A percentile compares a stretch with the other conserved stretches of the same genome.
Evolutionary conservation across 148 eudicot genomes (phyloP).

Genomic region (Chenopodium formosanum): DNA sequence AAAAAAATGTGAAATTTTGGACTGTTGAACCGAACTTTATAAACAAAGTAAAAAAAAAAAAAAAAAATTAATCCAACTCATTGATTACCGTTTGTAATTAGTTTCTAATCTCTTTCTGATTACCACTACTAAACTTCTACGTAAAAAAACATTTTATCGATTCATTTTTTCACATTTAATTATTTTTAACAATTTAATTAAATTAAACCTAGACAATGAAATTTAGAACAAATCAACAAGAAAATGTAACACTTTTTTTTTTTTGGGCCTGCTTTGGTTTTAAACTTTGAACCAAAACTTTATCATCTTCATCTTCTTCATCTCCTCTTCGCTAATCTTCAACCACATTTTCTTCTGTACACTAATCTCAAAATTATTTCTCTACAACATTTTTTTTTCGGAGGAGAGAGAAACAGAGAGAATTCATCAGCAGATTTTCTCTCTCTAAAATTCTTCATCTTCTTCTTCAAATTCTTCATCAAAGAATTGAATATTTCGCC

Average conservation of each 20-base stretch:
- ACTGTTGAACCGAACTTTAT: not conserved
- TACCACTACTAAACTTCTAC: not conserved
- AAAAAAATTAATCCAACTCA: not conserved
- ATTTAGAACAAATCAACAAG: not conserved
- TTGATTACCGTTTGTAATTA: not conserved
- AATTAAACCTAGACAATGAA: conserved; percentile 1
- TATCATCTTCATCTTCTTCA: conserved; percentile 8
- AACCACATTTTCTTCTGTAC: conserved; percentile 34
- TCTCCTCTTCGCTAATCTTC: not conserved
- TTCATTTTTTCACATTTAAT: not conserved
- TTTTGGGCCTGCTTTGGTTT: conserved; percentile 1
- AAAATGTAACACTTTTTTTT: not conserved
- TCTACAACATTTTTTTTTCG: conserved; percentile 12
- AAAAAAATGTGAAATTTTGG: not conserved
- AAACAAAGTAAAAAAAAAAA: not conserved
- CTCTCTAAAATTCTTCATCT: not conserved
- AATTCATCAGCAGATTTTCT: not conserved
- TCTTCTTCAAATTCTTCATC: not conserved
- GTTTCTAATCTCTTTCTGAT: not conserved
- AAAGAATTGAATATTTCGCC: not conserved
- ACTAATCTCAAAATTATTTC: conserved; percentile 24
- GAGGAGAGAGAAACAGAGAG: not conserved
- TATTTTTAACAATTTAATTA: not conserved
- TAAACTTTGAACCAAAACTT: conserved; percentile 8
- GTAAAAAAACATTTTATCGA: not conserved